Percentiles rank a stretch among this genome's conserved stretches.
These are phyloP conservation scores for Blepharisma japonicum DNA, from an alignment of 73 alveolate species.

Conservation along the genomic window DNA sequence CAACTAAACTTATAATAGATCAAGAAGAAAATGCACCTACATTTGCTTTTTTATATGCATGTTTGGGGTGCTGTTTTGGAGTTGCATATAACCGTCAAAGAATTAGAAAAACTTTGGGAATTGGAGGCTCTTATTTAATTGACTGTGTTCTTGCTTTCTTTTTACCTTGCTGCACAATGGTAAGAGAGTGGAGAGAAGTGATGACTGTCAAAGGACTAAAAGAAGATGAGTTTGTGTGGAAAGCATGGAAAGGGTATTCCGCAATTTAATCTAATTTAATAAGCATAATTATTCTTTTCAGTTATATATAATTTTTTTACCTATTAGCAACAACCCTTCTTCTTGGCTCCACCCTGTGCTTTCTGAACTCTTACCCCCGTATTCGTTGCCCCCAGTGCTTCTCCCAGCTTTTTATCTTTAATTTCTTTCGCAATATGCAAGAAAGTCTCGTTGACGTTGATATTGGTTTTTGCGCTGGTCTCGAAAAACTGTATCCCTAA, in stretches of 20 bases:
- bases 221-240: conserved; percentile 28
- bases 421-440: neutral
- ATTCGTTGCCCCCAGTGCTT: too few species aligned
- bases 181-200: conserved; percentile 26
- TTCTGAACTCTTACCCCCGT: too few species aligned
- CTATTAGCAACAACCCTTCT: too few species aligned
- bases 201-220: neutral
- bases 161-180: conserved; percentile 22
- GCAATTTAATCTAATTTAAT: neutral
- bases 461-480: conserved; percentile 31
- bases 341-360: too few species aligned
- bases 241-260: neutral
- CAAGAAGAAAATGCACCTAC: neutral
- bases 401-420: too few species aligned
- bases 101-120: conserved; percentile 3
- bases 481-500: conserved; percentile 25
- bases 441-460: conserved; percentile 17
- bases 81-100: neutral
- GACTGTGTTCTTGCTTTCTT: neutral
- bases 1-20: neutral
- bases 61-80: conserved; percentile 21
- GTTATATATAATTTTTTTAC: too few species aligned
- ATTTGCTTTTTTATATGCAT: neutral
- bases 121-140: neutral
- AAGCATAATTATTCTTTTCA: too few species aligned